These are phyloP conservation scores for Pelargonium nanum DNA, from an alignment of 345 rosid species.

Conservation along the genomic window DNA sequence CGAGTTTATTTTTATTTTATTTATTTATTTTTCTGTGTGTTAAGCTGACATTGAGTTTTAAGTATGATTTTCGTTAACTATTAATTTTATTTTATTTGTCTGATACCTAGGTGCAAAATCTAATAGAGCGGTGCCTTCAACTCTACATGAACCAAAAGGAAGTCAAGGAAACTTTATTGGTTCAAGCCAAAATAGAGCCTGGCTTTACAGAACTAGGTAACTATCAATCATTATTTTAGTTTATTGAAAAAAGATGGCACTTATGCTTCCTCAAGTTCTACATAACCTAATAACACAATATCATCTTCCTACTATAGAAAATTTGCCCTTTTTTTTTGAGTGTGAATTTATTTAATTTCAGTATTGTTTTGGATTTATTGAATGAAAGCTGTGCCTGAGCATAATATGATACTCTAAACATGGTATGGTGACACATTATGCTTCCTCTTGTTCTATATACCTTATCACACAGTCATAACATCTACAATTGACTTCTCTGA, in stretches of 20 bases:
- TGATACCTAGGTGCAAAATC: conserved; percentile 79
- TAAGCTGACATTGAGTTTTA: too few relatives aligned
- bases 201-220: conserved; percentile 93
- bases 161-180: conserved; percentile 77
- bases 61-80: not conserved
- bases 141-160: conserved; percentile 92
- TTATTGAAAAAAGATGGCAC: too few relatives aligned
- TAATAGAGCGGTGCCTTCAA: conserved; percentile 91
- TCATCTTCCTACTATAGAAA: conserved; percentile 3
- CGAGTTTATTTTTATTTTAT: too few relatives aligned
- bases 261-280: too few relatives aligned
- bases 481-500: not conserved
- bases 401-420: not conserved
- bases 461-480: too few relatives aligned
- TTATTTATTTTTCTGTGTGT: not conserved
- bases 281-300: too few relatives aligned
- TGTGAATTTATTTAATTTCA: too few relatives aligned
- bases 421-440: not conserved
- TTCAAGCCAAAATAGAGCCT: conserved; percentile 89
- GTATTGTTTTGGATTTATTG: not conserved
- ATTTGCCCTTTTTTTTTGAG: not conserved
- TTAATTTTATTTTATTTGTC: conserved; percentile 2
- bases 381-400: not conserved
- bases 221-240: too few relatives aligned
- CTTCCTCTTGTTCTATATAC: not conserved